Base-by-base conservation (phyloP, 306 rosid species). In the Hippophae tibetana region DNA sequence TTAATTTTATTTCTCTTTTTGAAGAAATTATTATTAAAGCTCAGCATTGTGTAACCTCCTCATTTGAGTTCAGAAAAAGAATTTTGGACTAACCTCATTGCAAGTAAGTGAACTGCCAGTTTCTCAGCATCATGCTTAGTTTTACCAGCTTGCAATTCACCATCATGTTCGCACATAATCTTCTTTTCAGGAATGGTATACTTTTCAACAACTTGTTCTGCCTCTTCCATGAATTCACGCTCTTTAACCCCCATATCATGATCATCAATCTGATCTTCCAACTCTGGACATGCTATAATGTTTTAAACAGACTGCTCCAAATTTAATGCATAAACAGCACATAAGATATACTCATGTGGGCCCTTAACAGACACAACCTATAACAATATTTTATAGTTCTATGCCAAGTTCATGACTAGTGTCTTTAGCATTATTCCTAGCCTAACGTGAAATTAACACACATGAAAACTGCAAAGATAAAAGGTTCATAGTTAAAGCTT, bases 21-120 rank as follows among this genome's bases (percentile, higher is more conserved):
- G 18, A 40, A 5, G 6, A 0, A 61, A 14, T 44, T 8, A 1
- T 13, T 14, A 50, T n/a, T 27, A 43, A 6, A 14, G 14, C 62
- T 10, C 41, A 25, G 10, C 38, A 2, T 31, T 4, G 38, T 31
- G 38, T 3, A 31, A 31, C 5, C 38, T 31, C 5, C 38, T 31
- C 38, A 13, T 56, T 13, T 50, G 14, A 65, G 47, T 47, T 55
- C 56, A 8, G 7, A 47, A 48, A n/a, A 56, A 49, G 6, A 49
- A 8, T 4, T 47, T 47, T n/a, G n/a, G 57, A 47, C 69, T 58
- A 66, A 90, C 98, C 95, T 87, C 55, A 52, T 40, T 42, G 95
- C 96, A 66, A 90, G 98, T 62, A 85, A 69, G 45, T 78, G 68
- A 56, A 78, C 27, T 13, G 96, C 96, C 61, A 76, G 61, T 60